Percentiles rank a stretch among this genome's conserved stretches.
phyloP scores from a whole-genome alignment of 179 eudicot species.

The Sideroxylon spinosum region DNA sequence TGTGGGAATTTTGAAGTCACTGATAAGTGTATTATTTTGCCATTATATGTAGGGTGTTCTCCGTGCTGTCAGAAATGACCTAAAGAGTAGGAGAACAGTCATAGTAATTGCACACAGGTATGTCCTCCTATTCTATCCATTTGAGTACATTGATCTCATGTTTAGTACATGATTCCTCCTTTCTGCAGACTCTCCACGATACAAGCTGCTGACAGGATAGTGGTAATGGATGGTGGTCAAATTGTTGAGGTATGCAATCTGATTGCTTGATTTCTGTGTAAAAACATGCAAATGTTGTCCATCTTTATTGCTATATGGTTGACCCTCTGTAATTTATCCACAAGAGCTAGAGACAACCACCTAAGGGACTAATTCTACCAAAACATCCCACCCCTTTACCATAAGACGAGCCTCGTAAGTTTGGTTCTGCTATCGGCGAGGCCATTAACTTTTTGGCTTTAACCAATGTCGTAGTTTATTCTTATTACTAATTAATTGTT shows the following conservation, averaged over 20 bases:
- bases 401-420: not conserved
- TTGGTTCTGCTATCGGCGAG: not conserved
- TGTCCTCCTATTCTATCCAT: not conserved
- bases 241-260: slow-evolving; percentile 71
- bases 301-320: not conserved
- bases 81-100: slow-evolving; percentile 61
- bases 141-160: not conserved
- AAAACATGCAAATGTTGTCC: not conserved
- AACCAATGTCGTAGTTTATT: no score
- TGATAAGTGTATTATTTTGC: not conserved
- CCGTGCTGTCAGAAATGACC: slow-evolving; percentile 62
- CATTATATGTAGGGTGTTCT: slow-evolving; percentile 70
- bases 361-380: not conserved
- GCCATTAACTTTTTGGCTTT: no score
- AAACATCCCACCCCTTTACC: not conserved
- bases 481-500: no score
- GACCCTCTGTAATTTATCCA: not conserved
- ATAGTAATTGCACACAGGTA: slow-evolving; percentile 94
- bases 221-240: slow-evolving; percentile 83
- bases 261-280: not conserved
- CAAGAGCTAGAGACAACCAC: no score
- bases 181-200: slow-evolving; percentile 77
- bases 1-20: slow-evolving; percentile 9
- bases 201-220: slow-evolving; percentile 94
- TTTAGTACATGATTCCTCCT: slow-evolving; percentile 14